Conservation (phyloP, 75 land plant genomes). For the Sequoiadendron giganteum region DNA sequence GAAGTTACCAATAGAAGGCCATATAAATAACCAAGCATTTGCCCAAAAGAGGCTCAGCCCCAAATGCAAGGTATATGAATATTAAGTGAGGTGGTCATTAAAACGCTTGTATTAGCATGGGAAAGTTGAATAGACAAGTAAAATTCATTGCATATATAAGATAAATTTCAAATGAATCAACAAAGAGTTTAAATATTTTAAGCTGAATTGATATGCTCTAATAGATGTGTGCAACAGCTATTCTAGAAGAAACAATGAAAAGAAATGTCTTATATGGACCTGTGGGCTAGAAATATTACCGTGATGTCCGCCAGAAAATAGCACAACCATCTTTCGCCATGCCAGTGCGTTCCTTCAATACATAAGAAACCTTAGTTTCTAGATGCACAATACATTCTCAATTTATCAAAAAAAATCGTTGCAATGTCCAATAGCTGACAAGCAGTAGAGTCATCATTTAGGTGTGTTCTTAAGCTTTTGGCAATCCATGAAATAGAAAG, state of each 20-base stretch:
- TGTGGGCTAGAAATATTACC: slow-evolving; percentile 31
- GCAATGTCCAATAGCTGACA: background rate
- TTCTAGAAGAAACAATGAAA: background rate
- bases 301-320: slow-evolving; percentile 78
- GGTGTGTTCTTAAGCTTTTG: background rate
- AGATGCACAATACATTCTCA: background rate
- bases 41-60: background rate
- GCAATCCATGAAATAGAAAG: background rate
- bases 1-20: background rate
- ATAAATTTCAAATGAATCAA: background rate
- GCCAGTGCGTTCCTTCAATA: slow-evolving; percentile 88
- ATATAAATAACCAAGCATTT: background rate
- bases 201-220: background rate
- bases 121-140: background rate
- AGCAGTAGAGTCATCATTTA: background rate
- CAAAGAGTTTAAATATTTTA: background rate
- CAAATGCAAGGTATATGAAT: background rate
- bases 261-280: background rate
- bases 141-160: background rate
- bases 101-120: background rate
- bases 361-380: background rate
- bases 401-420: background rate
- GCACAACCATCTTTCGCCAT: slow-evolving; percentile 91
- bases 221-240: background rate
- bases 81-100: background rate